A percentile compares a stretch with the other conserved stretches of the same genome.
These are phyloP conservation scores for Entophlyctis helioformis DNA, from an alignment of 192 early-diverging fungal genomes.

Conservation along the genomic window DNA sequence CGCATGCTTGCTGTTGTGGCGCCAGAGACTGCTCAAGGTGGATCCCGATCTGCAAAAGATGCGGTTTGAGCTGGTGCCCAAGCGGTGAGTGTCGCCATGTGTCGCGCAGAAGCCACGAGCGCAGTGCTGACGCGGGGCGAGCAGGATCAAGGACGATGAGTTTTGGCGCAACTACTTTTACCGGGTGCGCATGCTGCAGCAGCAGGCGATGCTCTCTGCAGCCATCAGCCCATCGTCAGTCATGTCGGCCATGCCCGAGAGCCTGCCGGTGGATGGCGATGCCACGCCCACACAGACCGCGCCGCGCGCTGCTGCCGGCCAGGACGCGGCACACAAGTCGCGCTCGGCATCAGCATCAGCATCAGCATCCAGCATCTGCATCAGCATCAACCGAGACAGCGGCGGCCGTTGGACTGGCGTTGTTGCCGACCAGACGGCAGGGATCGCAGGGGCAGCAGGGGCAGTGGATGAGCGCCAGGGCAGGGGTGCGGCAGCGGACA, in stretches of 20 bases:
- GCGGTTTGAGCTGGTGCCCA: conserved; percentile 57
- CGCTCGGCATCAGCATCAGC: neutral
- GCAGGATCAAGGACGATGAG: conserved; percentile 40
- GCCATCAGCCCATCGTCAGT: neutral
- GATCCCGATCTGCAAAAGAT: conserved; percentile 43
- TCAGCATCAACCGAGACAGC: neutral
- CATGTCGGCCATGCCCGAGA: no score
- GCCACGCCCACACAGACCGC: neutral
- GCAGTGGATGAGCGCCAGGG: neutral
- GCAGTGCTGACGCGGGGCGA: no score
- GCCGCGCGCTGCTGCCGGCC: neutral
- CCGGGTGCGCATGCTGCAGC: conserved; percentile 33
- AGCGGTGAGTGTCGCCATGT: no score
- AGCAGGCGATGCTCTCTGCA: neutral
- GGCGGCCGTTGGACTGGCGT: neutral
- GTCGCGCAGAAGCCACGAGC: no score
- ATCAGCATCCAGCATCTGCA: neutral
- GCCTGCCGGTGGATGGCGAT: neutral
- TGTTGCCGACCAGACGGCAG: neutral
- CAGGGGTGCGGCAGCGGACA: neutral
- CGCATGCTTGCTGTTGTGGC: no score
- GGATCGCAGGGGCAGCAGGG: neutral
- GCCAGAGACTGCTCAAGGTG: conserved; percentile 40
- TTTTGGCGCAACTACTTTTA: conserved; percentile 69
- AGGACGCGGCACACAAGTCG: neutral